Base-by-base conservation (phyloP, 2,329 filamentous ascomycete genomes). In the Verticillium isaacii region DNA sequence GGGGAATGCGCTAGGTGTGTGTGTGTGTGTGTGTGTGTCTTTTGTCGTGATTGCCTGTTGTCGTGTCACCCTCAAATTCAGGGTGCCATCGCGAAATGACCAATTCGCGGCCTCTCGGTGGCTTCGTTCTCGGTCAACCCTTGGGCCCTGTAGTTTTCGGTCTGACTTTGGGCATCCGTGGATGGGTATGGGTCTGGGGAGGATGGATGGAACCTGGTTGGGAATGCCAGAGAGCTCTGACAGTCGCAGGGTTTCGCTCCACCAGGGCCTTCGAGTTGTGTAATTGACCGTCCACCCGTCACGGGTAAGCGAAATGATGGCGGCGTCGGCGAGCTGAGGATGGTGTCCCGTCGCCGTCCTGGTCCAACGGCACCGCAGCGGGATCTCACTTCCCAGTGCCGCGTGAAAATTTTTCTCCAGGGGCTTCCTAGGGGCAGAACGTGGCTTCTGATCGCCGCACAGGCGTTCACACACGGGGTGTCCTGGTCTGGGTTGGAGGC, bases 331-430 rank as follows among this genome's bases (percentile, higher is more conserved):
- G 45, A 12, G 45, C 45, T 50, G 45, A n/a, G 45, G 9, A 50
- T 50, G 45, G 45, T n/a, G 45, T n/a, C 45, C 45, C n/a, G 17
- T 23, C 45, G 45, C 23, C n/a, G n/a, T 50, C 45, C 45, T 50
- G 45, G 25, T 34, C 54, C 54, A 56, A 56, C 54, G 32, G 25
- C 54, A n/a, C 54, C 54, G 32, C 25, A 56, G 54, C 54, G 54
- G 54, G 54, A 56, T 56, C 54, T 56, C 15, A 32, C 19, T 32
- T 56, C 54, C 54, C 54, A 56, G 54, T 56, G 54, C 54, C 54
- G 54, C 54, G 25, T 56, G 54, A 56, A 56, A 56, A 56, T 8
- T 56, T 56, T 56, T 56, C 54, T 32, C 54, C 54, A 56, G 32
- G 54, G 54, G 32, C 54, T 19, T 50, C 45, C 45, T n/a, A 50